phyloP scores from a whole-genome alignment of 176 grass and related monocot species.

The Bothriochloa decipiens region DNA sequence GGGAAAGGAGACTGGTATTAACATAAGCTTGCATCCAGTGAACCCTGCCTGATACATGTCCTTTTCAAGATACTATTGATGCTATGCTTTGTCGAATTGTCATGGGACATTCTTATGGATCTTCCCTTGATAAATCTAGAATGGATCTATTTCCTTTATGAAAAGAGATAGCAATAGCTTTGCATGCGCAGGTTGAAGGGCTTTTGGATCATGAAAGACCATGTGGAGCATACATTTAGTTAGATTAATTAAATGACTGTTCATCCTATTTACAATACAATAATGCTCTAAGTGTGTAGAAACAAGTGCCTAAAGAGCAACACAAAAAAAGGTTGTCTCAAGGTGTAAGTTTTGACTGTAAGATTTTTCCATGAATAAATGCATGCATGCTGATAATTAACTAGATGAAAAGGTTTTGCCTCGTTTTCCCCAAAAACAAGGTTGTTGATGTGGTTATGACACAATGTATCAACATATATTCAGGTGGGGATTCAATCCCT shows the following conservation, averaged over 20 bases:
- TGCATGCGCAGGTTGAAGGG: background rate
- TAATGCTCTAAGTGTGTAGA: background rate
- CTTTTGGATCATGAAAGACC: constrained; percentile 8
- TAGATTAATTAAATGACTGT: background rate
- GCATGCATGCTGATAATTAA: background rate
- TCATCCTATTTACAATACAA: background rate
- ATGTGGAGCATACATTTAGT: background rate
- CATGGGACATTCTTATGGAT: constrained; percentile 48
- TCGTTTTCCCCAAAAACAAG: no score
- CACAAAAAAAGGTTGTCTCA: no score
- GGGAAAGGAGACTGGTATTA: background rate
- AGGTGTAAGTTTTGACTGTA: no score
- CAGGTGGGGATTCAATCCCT: no score
- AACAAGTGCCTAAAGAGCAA: no score
- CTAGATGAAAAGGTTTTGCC: no score
- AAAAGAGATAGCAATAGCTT: constrained; percentile 22
- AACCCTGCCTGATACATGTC: background rate
- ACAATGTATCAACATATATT: no score
- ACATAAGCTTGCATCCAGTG: constrained; percentile 12
- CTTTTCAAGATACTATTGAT: background rate
- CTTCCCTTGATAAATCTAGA: constrained; percentile 27
- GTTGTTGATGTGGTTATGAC: no score
- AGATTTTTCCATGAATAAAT: background rate
- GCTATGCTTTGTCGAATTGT: constrained; percentile 29
- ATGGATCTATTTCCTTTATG: constrained; percentile 37